Percentiles rank a stretch among this genome's conserved stretches.
Conservation (phyloP, 352 stramenopile species). For the Phytopythium oedochilum region DNA sequence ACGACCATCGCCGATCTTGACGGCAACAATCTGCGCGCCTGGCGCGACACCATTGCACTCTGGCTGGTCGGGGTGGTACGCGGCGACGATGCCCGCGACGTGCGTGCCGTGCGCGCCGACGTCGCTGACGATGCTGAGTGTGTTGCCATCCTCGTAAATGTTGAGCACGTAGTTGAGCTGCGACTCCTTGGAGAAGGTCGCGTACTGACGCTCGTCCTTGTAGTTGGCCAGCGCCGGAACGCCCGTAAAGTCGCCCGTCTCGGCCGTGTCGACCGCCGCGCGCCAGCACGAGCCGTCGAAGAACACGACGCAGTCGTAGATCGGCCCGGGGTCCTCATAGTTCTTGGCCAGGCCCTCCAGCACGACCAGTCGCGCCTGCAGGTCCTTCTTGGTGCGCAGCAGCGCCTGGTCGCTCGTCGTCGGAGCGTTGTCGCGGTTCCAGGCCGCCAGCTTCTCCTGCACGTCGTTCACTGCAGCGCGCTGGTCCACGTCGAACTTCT, state of each 20-base stretch:
- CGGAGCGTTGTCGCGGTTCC: constrained; percentile 53
- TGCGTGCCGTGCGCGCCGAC: constrained; percentile 94
- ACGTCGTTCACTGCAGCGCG: constrained; percentile 58
- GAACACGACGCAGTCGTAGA: constrained; percentile 93
- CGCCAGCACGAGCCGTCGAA: constrained; percentile 74
- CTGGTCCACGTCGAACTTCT: constrained; percentile 75
- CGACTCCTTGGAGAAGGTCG: constrained; percentile 85
- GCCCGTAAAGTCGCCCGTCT: constrained; percentile 80
- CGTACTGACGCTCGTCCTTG: constrained; percentile 73
- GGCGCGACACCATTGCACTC: constrained; percentile 92
- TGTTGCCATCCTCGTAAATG: constrained; percentile 92
- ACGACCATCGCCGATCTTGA: constrained; percentile 95
- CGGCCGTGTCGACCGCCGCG: constrained; percentile 82
- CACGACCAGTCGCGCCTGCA: constrained; percentile 66
- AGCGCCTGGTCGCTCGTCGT: constrained; percentile 51
- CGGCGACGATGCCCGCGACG: constrained; percentile 93
- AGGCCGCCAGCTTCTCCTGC: constrained; percentile 54
- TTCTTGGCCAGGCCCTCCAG: constrained; percentile 68
- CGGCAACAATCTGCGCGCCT: constrained; percentile 89
- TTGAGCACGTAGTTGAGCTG: constrained; percentile 95
- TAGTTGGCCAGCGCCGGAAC: constrained; percentile 70
- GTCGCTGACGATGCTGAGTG: constrained; percentile 92
- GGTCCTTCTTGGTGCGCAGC: constrained; percentile 69
- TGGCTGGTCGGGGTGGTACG: constrained; percentile 81
- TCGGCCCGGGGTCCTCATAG: constrained; percentile 90